These are phyloP conservation scores for Paramyrothecium sp. DNA, from an alignment of 2,329 filamentous ascomycete species.

Conservation along the genomic window DNA sequence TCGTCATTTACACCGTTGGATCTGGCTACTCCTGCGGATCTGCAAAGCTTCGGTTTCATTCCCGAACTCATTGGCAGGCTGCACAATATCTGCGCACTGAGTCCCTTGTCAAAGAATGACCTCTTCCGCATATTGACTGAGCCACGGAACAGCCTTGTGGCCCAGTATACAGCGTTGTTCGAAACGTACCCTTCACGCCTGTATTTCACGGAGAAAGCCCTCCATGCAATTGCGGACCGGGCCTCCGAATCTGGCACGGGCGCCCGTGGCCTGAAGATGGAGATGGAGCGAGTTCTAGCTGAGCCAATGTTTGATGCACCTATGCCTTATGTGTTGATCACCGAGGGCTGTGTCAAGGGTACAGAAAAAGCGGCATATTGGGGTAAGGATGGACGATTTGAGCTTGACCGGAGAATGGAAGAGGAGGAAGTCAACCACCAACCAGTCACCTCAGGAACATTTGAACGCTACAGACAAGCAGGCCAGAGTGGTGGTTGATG, in stretches of 20 bases:
- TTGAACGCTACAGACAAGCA: slow-evolving; percentile 44
- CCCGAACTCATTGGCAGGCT: slow-evolving; percentile 95
- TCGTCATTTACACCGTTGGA: slow-evolving; percentile 60
- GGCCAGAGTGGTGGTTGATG: slow-evolving; percentile 44
- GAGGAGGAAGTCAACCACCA: slow-evolving; percentile 53
- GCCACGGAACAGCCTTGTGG: slow-evolving; percentile 81
- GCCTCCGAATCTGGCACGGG: slow-evolving; percentile 67
- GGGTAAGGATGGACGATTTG: slow-evolving; percentile 69
- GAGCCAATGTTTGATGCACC: slow-evolving; percentile 83
- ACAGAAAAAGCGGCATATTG: slow-evolving; percentile 59
- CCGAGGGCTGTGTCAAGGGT: slow-evolving; percentile 65
- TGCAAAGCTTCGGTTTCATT: slow-evolving; percentile 87
- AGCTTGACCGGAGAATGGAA: slow-evolving; percentile 65
- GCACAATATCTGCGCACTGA: slow-evolving; percentile 83
- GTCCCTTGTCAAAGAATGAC: slow-evolving; percentile 64
- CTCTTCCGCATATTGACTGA: slow-evolving; percentile 89
- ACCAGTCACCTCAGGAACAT: slow-evolving; percentile 19
- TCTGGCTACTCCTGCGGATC: slow-evolving; percentile 70
- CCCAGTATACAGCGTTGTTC: slow-evolving; percentile 88
- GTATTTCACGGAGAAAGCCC: slow-evolving; percentile 76
- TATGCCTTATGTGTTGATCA: slow-evolving; percentile 72
- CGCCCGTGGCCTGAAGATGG: slow-evolving; percentile 74
- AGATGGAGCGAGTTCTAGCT: slow-evolving; percentile 74
- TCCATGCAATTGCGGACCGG: slow-evolving; percentile 75
- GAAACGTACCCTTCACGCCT: slow-evolving; percentile 76